Conservation (phyloP, 169 alveolate species). For the Plasmodium blacklocki region DNA sequence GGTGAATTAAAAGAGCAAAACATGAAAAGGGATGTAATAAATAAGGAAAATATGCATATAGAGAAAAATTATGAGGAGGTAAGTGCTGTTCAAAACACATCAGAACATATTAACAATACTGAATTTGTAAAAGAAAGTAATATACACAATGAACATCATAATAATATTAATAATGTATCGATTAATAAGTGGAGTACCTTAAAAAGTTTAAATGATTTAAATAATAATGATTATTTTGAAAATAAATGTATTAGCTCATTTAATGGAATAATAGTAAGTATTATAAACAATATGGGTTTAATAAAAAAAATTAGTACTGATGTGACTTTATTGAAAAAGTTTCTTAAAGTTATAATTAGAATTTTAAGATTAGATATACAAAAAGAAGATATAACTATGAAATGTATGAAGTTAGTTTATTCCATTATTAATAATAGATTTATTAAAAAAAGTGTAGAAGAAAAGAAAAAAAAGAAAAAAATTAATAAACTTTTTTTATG, state of each 20-base stretch:
- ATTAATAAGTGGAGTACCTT: slow-evolving; percentile 4
- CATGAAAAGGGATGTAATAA: not conserved
- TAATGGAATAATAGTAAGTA: slow-evolving; percentile 37
- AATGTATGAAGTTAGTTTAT: slow-evolving; percentile 72
- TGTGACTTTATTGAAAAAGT: slow-evolving; percentile 39
- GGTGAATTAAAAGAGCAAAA: not conserved
- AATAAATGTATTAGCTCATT: slow-evolving; percentile 71
- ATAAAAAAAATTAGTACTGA: slow-evolving; percentile 56
- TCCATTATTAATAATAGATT: slow-evolving; percentile 60
- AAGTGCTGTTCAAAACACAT: not conserved
- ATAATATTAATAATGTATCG: not conserved
- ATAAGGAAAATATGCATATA: not conserved
- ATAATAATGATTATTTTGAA: slow-evolving; percentile 53
- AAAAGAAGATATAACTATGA: slow-evolving; percentile 62
- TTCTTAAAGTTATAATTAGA: slow-evolving; percentile 43
- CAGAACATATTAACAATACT: not conserved
- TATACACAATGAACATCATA: not conserved
- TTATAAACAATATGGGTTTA: slow-evolving; percentile 46
- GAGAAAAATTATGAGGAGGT: not conserved
- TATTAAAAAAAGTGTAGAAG: slow-evolving; percentile 19
- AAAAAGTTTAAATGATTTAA: slow-evolving; percentile 23
- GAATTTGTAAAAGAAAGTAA: not conserved
- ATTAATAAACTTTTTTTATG: slow-evolving; percentile 31
- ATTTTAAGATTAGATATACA: slow-evolving; percentile 68
- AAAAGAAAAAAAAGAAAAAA: slow-evolving; percentile 20